Evolutionary conservation across 208 protist species (phyloP).

Genomic region (Crithidia sp.): DNA sequence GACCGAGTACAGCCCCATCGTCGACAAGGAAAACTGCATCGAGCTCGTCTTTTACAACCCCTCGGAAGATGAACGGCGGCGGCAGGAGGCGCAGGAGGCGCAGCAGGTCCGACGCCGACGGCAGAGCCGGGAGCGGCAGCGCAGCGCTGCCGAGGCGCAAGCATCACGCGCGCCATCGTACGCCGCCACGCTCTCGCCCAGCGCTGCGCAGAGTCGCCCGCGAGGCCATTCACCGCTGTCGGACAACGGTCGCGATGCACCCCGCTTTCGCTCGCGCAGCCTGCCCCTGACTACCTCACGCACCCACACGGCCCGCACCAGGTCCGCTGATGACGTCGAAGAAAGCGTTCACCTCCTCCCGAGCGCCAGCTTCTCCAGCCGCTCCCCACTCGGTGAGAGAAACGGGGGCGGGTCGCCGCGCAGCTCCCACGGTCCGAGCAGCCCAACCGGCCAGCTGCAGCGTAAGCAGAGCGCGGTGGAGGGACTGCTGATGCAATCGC

Average conservation of each 20-base stretch:
- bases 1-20: slow-evolving; percentile 55
- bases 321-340: neutral
- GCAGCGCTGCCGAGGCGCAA: neutral
- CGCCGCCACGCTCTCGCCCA: neutral
- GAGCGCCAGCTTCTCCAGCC: neutral
- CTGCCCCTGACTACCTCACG: neutral
- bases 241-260: neutral
- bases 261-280: slow-evolving; percentile 10
- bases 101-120: slow-evolving; percentile 20
- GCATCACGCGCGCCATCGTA: neutral
- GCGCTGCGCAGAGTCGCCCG: neutral
- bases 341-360: neutral
- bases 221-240: slow-evolving; percentile 3
- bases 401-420: neutral
- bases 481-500: slow-evolving; percentile 13
- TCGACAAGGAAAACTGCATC: slow-evolving; percentile 85
- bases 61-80: slow-evolving; percentile 6
- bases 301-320: neutral
- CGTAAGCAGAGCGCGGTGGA: slow-evolving; percentile 16
- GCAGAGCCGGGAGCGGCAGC: neutral
- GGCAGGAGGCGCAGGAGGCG: slow-evolving; percentile 27
- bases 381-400: neutral
- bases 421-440: neutral
- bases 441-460: neutral
- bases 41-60: slow-evolving; percentile 82